Percentiles rank a stretch among this genome's conserved stretches.
Conservation (phyloP, 2,329 filamentous ascomycete genomes). For the Botrytis squamosa region DNA sequence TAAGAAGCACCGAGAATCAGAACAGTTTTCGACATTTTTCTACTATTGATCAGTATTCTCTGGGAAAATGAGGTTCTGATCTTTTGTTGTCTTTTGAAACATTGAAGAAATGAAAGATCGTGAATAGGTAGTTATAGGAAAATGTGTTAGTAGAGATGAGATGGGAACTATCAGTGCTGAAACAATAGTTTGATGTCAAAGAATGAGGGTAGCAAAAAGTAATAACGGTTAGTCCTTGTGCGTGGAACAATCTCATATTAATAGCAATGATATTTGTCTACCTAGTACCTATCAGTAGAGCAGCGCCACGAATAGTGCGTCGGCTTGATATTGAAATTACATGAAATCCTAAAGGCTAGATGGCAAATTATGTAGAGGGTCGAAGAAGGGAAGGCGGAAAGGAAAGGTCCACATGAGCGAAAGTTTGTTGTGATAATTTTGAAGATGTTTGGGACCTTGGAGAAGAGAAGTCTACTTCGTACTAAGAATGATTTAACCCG, state of each 20-base stretch:
- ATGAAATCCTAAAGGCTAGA: not conserved
- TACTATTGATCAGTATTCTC: not conserved
- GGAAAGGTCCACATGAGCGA: not conserved
- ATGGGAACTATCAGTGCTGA: slow-evolving; percentile 9
- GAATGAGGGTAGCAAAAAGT: slow-evolving; percentile 12
- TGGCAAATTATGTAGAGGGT: not conserved
- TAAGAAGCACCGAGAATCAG: slow-evolving; percentile 57
- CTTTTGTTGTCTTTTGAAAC: not conserved
- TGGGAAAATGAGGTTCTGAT: not conserved
- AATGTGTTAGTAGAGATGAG: not conserved
- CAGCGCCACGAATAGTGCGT: not conserved
- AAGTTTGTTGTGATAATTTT: not conserved
- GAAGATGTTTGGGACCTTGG: not conserved
- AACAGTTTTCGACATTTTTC: slow-evolving; percentile 40
- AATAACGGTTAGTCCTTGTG: not conserved
- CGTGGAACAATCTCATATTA: not conserved
- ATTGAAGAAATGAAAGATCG: not conserved
- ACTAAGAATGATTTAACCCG: not conserved
- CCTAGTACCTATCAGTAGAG: not conserved
- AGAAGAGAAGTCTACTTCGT: not conserved
- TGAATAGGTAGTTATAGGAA: not conserved
- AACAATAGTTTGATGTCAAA: slow-evolving; percentile 14
- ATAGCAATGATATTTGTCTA: not conserved
- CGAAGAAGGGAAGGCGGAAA: not conserved
- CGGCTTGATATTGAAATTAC: not conserved